phyloP scores from a whole-genome alignment of 768 basidiomycete species.

The Psilocybe subaeruginosa region DNA sequence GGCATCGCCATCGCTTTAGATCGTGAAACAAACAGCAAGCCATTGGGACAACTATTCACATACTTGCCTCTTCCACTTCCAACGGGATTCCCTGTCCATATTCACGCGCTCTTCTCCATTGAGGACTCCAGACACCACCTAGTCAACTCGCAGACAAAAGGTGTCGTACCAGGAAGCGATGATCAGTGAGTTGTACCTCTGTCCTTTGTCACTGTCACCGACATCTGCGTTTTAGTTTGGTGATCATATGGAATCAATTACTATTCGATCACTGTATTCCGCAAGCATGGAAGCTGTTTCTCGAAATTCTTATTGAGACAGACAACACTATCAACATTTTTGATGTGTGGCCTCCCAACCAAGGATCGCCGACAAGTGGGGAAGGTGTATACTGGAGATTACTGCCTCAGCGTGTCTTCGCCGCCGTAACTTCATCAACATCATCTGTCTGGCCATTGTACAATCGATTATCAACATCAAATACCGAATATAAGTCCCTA shows the following conservation, averaged over 20 bases:
- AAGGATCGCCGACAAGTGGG: conserved; percentile 33
- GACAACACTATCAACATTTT: conserved; percentile 33
- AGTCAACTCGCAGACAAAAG: conserved; percentile 42
- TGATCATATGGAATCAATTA: conserved; percentile 50
- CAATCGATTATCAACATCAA: neutral
- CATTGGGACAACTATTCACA: conserved; percentile 48
- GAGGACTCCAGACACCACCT: conserved; percentile 48
- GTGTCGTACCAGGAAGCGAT: conserved; percentile 36
- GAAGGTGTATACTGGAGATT: conserved; percentile 42
- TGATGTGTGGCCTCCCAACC: conserved; percentile 41
- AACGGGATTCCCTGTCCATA: conserved; percentile 47
- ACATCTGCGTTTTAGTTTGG: conserved; percentile 31
- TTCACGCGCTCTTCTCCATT: conserved; percentile 51
- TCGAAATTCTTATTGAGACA: conserved; percentile 31
- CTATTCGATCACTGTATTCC: conserved; percentile 51
- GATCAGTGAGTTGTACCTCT: conserved; percentile 39
- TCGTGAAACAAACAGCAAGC: neutral
- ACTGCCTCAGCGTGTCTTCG: conserved; percentile 33
- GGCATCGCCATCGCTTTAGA: conserved; percentile 38
- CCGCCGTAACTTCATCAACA: conserved; percentile 24
- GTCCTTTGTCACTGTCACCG: neutral
- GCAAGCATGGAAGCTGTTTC: conserved; percentile 39
- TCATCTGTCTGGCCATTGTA: conserved; percentile 40
- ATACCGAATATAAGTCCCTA: conserved; percentile 13
- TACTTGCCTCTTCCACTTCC: conserved; percentile 49